Evolutionary conservation across 345 rosid genomes (phyloP), one percentile per base, ranked within the genome.

Genomic region (Dipteronia sinensis): DNA sequence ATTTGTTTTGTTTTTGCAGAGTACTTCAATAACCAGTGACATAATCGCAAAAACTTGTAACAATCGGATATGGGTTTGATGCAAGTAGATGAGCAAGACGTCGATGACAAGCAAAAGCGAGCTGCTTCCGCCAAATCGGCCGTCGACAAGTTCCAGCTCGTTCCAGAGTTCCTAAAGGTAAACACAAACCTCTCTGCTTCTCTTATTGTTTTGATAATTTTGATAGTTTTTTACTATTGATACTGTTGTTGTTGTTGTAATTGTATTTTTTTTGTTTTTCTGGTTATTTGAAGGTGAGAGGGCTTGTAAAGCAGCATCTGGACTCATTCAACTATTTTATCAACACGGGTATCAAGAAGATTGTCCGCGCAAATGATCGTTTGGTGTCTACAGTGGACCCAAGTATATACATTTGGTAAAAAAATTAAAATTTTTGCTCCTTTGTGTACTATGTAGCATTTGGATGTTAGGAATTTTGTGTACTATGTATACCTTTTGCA

Each of bases 221-320:
- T 25, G 10, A 7, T 70, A 44, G 17, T 6, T 23, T 7, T n/a
- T 53, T 67, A 6, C 1, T 62, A 12, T 47, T 15, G 2, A 42
- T 65, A 25, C 15, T 20, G 0, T 58, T 74, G 42, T 70, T 31
- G 20, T 23, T 67, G 9, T 74, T 55, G 20, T 70, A 47, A 53
- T 11, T 1, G 11, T 42, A 53, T 7, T 63, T 17, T 59, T 73
- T 34, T 19, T 80, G 56, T 10, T 46, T 46, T 46, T 46, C 49
- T 9, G 12, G 49, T 78, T 46, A 19, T 59, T 76, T 69, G 10
- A 62, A 95, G 99, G 91, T 90, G 61, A 86, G 96, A 81, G 99
- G 99, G 68, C 83, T 93, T 72, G 99, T 95, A 90, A 95, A 92
- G 91, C 97, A 95, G 68, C 99, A 92, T 72, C 71, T 95, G 77